Conservation (phyloP, 305 asterid genomes). For the Fraxinus baroniana region DNA sequence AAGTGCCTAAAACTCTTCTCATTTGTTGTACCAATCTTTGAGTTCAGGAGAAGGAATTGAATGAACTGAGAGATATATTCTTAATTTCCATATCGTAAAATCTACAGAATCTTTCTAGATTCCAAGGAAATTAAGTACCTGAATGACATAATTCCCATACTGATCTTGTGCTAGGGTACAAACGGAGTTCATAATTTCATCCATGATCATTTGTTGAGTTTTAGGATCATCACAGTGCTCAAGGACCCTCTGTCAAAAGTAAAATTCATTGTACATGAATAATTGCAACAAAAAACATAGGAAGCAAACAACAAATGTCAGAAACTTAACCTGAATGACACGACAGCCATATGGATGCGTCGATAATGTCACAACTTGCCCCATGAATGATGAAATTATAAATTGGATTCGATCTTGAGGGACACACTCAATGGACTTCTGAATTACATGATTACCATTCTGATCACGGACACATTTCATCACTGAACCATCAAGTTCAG, state of each 20-base stretch:
- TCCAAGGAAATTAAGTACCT: constrained; percentile 37
- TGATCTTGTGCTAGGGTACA: constrained; percentile 77
- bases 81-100: not conserved
- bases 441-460: constrained; percentile 88
- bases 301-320: not conserved
- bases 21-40: not conserved
- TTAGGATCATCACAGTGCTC: constrained; percentile 68
- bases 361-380: constrained; percentile 72
- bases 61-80: not conserved
- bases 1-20: not conserved
- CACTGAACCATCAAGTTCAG: constrained; percentile 76
- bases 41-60: not conserved
- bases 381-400: constrained; percentile 62
- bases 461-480: constrained; percentile 82
- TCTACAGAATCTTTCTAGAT: not conserved
- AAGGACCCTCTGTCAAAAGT: constrained; percentile 67
- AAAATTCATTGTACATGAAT: not conserved
- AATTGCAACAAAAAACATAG: constrained; percentile 9
- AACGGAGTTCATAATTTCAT: constrained; percentile 67
- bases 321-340: constrained; percentile 70
- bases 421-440: constrained; percentile 77
- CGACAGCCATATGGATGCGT: constrained; percentile 91
- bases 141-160: constrained; percentile 75
- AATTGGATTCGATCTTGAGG: constrained; percentile 66
- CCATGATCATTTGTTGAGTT: constrained; percentile 60